Evolutionary conservation across 2,329 filamentous ascomycete species (phyloP).

Genomic region (Trichoderma sp.): DNA sequence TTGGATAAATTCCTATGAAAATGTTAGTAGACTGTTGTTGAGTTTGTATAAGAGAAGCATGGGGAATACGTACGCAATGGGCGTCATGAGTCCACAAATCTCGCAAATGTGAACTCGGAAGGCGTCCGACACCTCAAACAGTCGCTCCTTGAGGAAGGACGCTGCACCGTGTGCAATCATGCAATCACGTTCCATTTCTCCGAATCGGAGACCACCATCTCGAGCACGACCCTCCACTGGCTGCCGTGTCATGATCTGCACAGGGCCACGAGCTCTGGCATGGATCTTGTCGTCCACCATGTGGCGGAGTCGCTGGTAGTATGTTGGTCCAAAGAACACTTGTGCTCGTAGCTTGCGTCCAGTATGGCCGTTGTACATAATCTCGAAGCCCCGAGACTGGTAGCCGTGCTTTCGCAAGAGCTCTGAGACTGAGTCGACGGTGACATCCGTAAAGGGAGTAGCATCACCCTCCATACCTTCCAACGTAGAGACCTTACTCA

Average conservation of each 20-base stretch:
- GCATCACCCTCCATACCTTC: conserved; percentile 96
- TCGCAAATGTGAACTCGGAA: conserved; percentile 98
- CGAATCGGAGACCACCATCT: conserved; percentile 97
- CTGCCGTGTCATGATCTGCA: conserved; percentile 95
- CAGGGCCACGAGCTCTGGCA: conserved; percentile 92
- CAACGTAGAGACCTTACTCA: conserved; percentile 92
- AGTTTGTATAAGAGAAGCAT: neutral
- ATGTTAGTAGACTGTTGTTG: conserved; percentile 38
- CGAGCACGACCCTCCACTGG: conserved; percentile 97
- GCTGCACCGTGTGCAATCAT: conserved; percentile 99
- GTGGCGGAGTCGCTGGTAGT: conserved; percentile 97
- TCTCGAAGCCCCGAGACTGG: conserved; percentile 94
- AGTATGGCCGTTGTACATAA: conserved; percentile 99
- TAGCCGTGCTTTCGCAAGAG: conserved; percentile 88
- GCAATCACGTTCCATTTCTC: conserved; percentile 99
- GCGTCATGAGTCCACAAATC: conserved; percentile 98
- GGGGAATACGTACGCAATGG: conserved; percentile 79
- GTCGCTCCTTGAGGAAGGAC: conserved; percentile 92
- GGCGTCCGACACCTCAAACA: conserved; percentile 97
- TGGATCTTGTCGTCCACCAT: conserved; percentile 99
- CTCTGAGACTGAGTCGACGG: conserved; percentile 87
- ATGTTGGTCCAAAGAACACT: conserved; percentile 95
- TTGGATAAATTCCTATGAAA: conserved; percentile 79
- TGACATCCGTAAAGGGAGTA: conserved; percentile 96
- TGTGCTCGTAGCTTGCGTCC: conserved; percentile 91